These are phyloP conservation scores for Haplosporangium sp. DNA, from an alignment of 371 early-diverging fungal species.

Conservation along the genomic window DNA sequence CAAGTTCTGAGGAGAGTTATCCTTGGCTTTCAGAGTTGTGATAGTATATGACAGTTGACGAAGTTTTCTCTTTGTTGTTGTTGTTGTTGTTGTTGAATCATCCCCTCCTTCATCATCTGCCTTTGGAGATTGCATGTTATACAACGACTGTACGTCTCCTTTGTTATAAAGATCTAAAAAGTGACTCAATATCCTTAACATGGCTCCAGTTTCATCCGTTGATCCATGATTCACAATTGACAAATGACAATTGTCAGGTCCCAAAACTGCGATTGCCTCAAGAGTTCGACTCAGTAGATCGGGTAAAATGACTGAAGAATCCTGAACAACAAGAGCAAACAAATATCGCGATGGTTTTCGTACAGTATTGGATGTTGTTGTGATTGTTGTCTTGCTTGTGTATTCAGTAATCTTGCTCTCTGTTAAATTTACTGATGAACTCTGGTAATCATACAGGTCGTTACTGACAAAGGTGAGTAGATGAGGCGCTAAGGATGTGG, in stretches of 20 bases:
- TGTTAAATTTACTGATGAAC: neutral
- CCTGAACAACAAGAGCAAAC: slow-evolving; percentile 23
- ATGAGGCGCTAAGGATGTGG: slow-evolving; percentile 28
- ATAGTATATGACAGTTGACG: slow-evolving; percentile 20
- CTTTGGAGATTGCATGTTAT: neutral
- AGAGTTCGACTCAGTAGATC: slow-evolving; percentile 31
- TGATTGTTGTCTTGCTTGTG: neutral
- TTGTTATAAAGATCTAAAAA: slow-evolving; percentile 33
- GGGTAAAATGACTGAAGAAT: slow-evolving; percentile 19
- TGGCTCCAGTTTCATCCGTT: slow-evolving; percentile 11
- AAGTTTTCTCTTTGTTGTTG: neutral
- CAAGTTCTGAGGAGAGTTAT: slow-evolving; percentile 6
- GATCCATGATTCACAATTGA: slow-evolving; percentile 42
- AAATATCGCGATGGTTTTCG: slow-evolving; percentile 5
- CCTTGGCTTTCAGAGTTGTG: slow-evolving; percentile 15
- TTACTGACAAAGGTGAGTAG: slow-evolving; percentile 39
- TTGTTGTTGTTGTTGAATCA: neutral
- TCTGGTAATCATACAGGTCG: slow-evolving; percentile 5
- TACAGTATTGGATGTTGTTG: neutral
- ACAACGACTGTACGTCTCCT: slow-evolving; percentile 4
- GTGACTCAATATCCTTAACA: slow-evolving; percentile 5
- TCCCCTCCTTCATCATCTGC: neutral
- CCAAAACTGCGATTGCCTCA: slow-evolving; percentile 32
- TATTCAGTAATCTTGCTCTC: no score
- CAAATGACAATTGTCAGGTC: slow-evolving; percentile 32